Evolutionary conservation across 2,329 filamentous ascomycete genomes (phyloP).

Genomic region (Trichoderma hamatum): DNA sequence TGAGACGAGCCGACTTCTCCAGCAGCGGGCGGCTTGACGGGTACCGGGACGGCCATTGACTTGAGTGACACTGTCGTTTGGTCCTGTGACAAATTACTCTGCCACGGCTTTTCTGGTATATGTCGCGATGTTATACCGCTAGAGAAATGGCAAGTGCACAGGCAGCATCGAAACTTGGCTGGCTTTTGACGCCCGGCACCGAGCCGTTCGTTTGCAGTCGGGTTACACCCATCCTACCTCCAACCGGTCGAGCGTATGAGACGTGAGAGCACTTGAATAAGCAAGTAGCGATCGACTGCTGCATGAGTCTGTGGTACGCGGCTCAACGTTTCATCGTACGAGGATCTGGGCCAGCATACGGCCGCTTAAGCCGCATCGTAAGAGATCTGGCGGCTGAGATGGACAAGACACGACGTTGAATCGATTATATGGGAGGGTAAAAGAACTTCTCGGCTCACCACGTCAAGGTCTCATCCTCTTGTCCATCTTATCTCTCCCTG

Average conservation of each 20-base stretch:
- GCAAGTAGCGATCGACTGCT: conserved; percentile 32
- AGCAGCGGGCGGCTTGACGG: not conserved
- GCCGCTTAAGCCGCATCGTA: conserved; percentile 11
- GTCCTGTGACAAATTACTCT: not conserved
- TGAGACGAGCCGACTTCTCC: not conserved
- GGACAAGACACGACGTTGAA: not conserved
- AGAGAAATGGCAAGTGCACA: conserved; percentile 12
- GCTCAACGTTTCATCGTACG: conserved; percentile 16
- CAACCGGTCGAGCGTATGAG: conserved; percentile 5
- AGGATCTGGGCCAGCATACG: conserved; percentile 20
- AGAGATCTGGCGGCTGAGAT: conserved; percentile 7
- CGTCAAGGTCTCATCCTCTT: not conserved
- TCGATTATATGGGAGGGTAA: not conserved
- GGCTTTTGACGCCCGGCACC: conserved; percentile 16
- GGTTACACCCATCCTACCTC: conserved; percentile 5
- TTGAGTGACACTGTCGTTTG: not conserved
- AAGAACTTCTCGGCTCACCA: not conserved
- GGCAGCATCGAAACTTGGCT: conserved; percentile 14
- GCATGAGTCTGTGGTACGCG: conserved; percentile 45
- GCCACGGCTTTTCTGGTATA: conserved; percentile 16
- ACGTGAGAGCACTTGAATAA: conserved; percentile 6
- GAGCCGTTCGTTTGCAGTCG: conserved; percentile 16
- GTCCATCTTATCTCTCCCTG: not conserved
- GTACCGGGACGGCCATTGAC: not conserved
- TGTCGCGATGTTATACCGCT: conserved; percentile 25